These are phyloP conservation scores for Entomortierella lignicola DNA, from an alignment of 192 early-diverging fungal genomes.

Conservation along the genomic window DNA sequence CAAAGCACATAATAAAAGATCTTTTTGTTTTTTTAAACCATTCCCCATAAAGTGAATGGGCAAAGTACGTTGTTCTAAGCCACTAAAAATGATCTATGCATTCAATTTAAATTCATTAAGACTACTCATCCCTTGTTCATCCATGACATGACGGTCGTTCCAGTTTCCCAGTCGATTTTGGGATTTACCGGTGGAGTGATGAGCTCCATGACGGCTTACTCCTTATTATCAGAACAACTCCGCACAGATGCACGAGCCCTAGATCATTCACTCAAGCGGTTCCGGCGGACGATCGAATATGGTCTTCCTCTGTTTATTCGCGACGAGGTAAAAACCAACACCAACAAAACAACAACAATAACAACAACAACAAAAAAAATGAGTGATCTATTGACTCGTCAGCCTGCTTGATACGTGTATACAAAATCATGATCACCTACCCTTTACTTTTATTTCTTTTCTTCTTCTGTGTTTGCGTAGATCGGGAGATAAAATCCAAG, in stretches of 20 bases:
- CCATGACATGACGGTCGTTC: slow-evolving; percentile 54
- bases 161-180: slow-evolving; percentile 51
- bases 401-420: too few species aligned
- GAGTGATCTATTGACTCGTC: too few species aligned
- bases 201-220: slow-evolving; percentile 48
- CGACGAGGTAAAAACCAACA: slow-evolving; percentile 40
- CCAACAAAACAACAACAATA: too few species aligned
- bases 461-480: too few species aligned
- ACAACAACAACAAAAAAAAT: not conserved
- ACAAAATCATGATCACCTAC: too few species aligned
- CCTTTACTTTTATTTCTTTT: too few species aligned
- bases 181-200: slow-evolving; percentile 52
- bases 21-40: slow-evolving; percentile 8
- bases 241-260: slow-evolving; percentile 17
- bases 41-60: too few species aligned
- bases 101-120: not conserved
- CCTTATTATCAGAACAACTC: slow-evolving; percentile 29
- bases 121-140: not conserved
- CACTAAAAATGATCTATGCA: not conserved
- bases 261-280: slow-evolving; percentile 28
- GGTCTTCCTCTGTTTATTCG: slow-evolving; percentile 51
- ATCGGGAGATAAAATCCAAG: too few species aligned
- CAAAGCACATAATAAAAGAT: slow-evolving; percentile 13
- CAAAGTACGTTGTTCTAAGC: not conserved
- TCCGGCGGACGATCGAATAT: slow-evolving; percentile 42